These are phyloP conservation scores for Populus nigra DNA, from an alignment of 345 rosid genomes.

Conservation along the genomic window DNA sequence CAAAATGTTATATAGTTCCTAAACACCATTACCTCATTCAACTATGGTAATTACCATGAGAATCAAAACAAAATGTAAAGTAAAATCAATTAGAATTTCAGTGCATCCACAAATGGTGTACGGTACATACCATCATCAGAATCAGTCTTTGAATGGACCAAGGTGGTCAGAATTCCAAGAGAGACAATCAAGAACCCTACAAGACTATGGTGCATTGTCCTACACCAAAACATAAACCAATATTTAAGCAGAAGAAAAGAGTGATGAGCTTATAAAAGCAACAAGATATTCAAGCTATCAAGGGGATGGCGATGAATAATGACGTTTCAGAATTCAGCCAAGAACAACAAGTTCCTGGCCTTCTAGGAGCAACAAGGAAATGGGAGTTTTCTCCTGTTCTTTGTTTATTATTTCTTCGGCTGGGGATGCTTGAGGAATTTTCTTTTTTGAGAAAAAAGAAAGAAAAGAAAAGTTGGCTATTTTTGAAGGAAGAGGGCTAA, in stretches of 20 bases:
- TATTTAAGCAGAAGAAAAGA: neutral
- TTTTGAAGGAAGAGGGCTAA: neutral
- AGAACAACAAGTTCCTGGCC: neutral
- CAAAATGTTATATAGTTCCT: too few species aligned
- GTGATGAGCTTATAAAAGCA: neutral
- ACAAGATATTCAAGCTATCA: too few species aligned
- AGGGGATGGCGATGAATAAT: neutral
- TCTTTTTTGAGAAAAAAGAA: too few species aligned
- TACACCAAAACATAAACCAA: neutral
- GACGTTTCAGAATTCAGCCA: neutral
- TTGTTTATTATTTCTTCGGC: neutral
- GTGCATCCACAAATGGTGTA: neutral
- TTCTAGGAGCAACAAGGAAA: neutral
- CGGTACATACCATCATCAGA: slow-evolving; percentile 46
- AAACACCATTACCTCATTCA: too few species aligned
- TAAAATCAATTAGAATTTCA: too few species aligned
- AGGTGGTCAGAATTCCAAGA: slow-evolving; percentile 31
- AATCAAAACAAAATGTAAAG: neutral
- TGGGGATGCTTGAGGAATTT: too few species aligned
- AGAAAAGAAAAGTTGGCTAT: neutral
- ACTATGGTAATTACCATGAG: neutral
- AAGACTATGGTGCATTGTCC: slow-evolving; percentile 21
- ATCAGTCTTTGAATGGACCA: slow-evolving; percentile 52
- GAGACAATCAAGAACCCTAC: slow-evolving; percentile 23
- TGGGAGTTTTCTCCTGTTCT: neutral